Evolutionary conservation across 768 basidiomycete species (phyloP), one percentile per base, ranked within the genome.

Genomic region (Gyrodon lividus): DNA sequence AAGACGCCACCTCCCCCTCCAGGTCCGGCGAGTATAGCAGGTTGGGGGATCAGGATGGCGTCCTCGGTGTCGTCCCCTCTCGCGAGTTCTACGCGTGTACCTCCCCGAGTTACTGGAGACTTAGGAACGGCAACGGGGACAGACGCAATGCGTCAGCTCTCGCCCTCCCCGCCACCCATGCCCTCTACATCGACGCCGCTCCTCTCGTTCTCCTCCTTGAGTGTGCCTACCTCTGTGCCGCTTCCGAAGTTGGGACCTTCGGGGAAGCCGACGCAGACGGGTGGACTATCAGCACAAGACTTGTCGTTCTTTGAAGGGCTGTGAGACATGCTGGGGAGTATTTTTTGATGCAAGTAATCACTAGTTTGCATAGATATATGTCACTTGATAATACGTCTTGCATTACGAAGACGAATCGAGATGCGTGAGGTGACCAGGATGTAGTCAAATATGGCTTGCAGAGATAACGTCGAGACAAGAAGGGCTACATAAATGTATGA

Each of bases 261-360:
- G 8, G 28, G 45, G 22, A 57, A 58, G 43, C 55, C 66, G 40
- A 63, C 43, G 48, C 58, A 57, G 62, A 68, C 60, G n/a, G 81
- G 83, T 12, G 86, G 85, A 4, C 66, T 92, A 44, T 87, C 86
- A 4, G 90, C 89, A 2, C 87, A 90, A 69, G 92, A 92, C 76
- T 66, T 92, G 46, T 89, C 86, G 16, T 93, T 94, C 67, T 94
- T 93, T 64, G 91, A 93, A 69, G 86, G 88, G 31, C 61, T 87
- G 28, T 89, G 66, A 66, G 9, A 13, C n/a, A n/a, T n/a, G n/a
- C n/a, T n/a, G 22, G 28, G 17, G 13, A 17, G 20, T 44, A 10
- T 31, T 31, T 31, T 5, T 31, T 31, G 2, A 14, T 31, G 13
- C 5, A 31, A 12, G 13, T 31, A 10, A 30, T 30, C 9, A 31